Evolutionary conservation across 805 yeast species (phyloP).

Genomic region (Scheffersomyces amazonensis): DNA sequence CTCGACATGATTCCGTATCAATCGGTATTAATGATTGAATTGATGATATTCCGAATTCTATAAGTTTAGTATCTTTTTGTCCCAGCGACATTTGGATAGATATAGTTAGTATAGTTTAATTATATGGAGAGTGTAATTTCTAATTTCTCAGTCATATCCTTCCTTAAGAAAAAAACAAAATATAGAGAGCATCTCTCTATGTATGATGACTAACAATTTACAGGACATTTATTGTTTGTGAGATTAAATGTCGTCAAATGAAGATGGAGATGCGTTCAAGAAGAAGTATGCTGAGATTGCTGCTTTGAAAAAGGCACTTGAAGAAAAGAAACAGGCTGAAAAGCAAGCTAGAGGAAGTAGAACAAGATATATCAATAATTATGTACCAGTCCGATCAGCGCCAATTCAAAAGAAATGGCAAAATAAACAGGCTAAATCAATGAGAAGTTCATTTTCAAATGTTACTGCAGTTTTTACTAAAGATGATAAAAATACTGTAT

Average conservation of each 20-base stretch:
- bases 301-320: conserved; percentile 22
- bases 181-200: no score
- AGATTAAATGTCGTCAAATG: not conserved
- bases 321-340: conserved; percentile 13
- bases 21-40: conserved; percentile 62
- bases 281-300: conserved; percentile 28
- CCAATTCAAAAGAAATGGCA: not conserved
- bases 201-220: no score
- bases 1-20: conserved; percentile 53
- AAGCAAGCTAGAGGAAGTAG: conserved; percentile 2
- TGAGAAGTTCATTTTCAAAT: conserved; percentile 14
- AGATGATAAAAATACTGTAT: not conserved
- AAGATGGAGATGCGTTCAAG: conserved; percentile 15
- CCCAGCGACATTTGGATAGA: no score
- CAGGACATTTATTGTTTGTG: no score
- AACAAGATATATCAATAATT: not conserved
- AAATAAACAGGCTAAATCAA: not conserved
- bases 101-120: no score
- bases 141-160: no score
- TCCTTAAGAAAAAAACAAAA: no score
- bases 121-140: no score
- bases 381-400: not conserved
- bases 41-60: no score
- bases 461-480: conserved; percentile 28
- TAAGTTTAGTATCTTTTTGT: no score